Conservation (phyloP, 2,329 filamentous ascomycete genomes). For the Penicillium polonicum region DNA sequence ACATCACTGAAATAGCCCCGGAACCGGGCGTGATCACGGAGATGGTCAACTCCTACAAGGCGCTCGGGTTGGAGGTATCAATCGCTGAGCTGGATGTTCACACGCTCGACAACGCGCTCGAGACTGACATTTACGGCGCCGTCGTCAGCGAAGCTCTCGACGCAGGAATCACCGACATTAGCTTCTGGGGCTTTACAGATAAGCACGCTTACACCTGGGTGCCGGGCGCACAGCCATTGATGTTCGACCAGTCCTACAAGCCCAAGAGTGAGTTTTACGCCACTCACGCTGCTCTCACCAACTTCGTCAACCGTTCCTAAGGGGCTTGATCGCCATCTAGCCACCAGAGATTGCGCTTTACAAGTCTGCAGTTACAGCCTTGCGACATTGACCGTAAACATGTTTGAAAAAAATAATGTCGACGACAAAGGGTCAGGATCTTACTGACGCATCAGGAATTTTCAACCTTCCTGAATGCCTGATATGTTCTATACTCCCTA, state of each 20-base stretch:
- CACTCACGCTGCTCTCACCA: constrained; percentile 3
- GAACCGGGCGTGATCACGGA: not conserved
- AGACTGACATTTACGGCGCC: not conserved
- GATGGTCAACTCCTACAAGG: not conserved
- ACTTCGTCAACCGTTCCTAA: not conserved
- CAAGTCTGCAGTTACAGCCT: not conserved
- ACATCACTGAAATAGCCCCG: not conserved
- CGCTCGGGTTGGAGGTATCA: not conserved
- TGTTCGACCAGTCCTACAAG: constrained; percentile 16
- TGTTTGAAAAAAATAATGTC: no score
- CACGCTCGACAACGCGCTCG: not conserved
- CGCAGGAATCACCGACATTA: constrained; percentile 11
- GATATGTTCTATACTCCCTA: no score
- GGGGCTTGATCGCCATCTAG: not conserved
- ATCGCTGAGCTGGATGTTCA: not conserved
- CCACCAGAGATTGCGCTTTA: not conserved
- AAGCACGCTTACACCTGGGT: constrained; percentile 17
- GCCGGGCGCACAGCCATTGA: constrained; percentile 15
- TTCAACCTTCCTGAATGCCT: no score
- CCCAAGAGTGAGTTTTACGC: constrained; percentile 8
- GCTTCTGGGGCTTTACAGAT: constrained; percentile 17
- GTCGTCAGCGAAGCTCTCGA: constrained; percentile 8
- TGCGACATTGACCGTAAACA: no score
- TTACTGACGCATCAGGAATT: no score
- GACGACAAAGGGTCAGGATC: no score